Base-by-base conservation (phyloP, 148 eudicot species). In the Drosera capensis region DNA sequence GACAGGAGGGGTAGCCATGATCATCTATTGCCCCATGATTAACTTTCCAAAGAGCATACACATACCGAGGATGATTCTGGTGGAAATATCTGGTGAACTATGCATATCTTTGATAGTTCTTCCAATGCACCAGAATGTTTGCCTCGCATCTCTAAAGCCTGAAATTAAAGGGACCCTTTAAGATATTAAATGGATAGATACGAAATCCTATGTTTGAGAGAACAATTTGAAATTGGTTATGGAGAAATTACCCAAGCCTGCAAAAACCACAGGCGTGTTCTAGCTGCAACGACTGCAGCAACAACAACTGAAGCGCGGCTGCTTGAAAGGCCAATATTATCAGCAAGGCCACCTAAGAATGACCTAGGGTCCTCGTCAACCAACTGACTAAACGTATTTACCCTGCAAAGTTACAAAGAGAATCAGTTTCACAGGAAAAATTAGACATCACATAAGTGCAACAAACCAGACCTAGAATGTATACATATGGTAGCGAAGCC, bases 141-240 rank as follows among this genome's bases (percentile, higher is more conserved):
- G 36, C 72, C 82, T 70, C 83, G 96, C 75, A 88, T 78, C 69
- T 88, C 81, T 53, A 75, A 58, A 40, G 96, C 96, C 96, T 87
- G 78, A 34, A 34, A 34, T 4, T 4, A 28, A 28, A 3, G 4
- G 4, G 9, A 28, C 9, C 9, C 31, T 3, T 4, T 28, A 4
- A 28, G 31, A 28, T 28, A 4, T 9, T 9, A 28, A 4, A 28
- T 9, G 6, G 31, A 28, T 3, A 28, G 6, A 28, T 28, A 28
- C 31, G n/a, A n/a, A n/a, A n/a, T n/a, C n/a, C n/a, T n/a, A n/a
- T n/a, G n/a, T n/a, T n/a, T n/a, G n/a, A n/a, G n/a, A n/a, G n/a
- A n/a, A n/a, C n/a, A n/a, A n/a, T n/a, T n/a, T n/a, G n/a, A n/a
- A n/a, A n/a, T n/a, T n/a, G n/a, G n/a, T 22, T 45, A 19, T 3